Evolutionary conservation across 1,139 yeast species (phyloP), one percentile per base, ranked within the genome.

Genomic region (Arxiozyma slooffiae): DNA sequence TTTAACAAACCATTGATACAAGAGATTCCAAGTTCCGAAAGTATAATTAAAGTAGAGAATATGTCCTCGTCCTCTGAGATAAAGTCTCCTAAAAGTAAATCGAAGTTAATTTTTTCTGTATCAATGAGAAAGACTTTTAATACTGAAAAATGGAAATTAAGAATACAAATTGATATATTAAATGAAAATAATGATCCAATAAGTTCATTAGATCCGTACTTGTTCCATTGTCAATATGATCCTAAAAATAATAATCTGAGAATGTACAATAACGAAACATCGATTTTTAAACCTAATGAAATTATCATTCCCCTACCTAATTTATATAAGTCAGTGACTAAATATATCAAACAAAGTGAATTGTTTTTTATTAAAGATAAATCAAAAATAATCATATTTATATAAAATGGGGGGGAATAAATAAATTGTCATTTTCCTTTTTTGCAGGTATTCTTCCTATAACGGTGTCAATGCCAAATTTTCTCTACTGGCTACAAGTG

Each of bases 281-380:
- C 48, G 4, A 38, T 38, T 6, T 60, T 49, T 39, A 54, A 57
- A 16, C 26, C 37, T 5, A 40, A 62, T 41, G 48, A 23, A 26
- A 41, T 63, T 11, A 50, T 52, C 2, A 55, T 64, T 9, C 63
- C 65, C 4, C 52, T 64, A 49, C 68, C 68, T 1, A 51, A 56
- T 42, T 54, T 60, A 30, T 42, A 42, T 23, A 7, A 9, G 50
- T 56, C 23, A 41, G 44, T 7, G 24, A 51, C 2, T 39, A 42
- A 7, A 49, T 52, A 37, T 20, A 34, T 48, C 16, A 36, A 44
- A 5, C 37, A 53, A 4, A 41, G 56, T 30, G 50, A 56, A 41
- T 52, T 52, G 16, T 54, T 57, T 26, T 64, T 60, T 51, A 52
- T 57, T 7, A 53, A 54, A 41, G 49, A 50, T 7, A 54, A 58